These are phyloP conservation scores for Porphyrellus cyaneotinctus DNA, from an alignment of 768 basidiomycete species.

Conservation along the genomic window DNA sequence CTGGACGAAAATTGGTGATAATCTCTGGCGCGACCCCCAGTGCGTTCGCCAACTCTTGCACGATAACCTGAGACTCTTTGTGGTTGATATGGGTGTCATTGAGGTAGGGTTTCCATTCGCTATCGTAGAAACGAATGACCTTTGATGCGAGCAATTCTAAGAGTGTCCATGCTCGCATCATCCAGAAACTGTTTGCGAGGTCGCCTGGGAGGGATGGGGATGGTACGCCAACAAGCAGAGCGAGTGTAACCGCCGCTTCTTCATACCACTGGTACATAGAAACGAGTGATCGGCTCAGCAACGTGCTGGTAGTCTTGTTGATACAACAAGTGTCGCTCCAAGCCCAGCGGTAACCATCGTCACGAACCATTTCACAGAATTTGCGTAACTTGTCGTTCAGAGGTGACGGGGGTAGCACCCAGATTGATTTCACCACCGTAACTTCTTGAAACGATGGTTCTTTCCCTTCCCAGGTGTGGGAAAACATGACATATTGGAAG, in stretches of 20 bases:
- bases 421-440: not conserved
- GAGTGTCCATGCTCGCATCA: constrained; percentile 6
- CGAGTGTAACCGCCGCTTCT: not conserved
- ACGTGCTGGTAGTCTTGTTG: not conserved
- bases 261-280: constrained; percentile 1
- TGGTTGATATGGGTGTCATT: not conserved
- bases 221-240: not conserved
- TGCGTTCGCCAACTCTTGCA: constrained; percentile 1
- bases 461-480: not conserved
- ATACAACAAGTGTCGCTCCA: not conserved
- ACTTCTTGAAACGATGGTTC: not conserved
- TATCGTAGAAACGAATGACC: constrained; percentile 1
- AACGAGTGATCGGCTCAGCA: not conserved
- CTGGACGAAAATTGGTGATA: not conserved
- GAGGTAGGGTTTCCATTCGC: constrained; percentile 5
- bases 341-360: not conserved
- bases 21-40: not conserved
- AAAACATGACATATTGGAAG: not conserved
- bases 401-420: not conserved
- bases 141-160: constrained; percentile 7
- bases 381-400: not conserved
- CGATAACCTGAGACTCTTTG: not conserved
- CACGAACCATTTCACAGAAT: not conserved
- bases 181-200: not conserved
- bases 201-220: not conserved